phyloP scores from a whole-genome alignment of 177 flowering plant species.

The Tripterygium wilfordii region DNA sequence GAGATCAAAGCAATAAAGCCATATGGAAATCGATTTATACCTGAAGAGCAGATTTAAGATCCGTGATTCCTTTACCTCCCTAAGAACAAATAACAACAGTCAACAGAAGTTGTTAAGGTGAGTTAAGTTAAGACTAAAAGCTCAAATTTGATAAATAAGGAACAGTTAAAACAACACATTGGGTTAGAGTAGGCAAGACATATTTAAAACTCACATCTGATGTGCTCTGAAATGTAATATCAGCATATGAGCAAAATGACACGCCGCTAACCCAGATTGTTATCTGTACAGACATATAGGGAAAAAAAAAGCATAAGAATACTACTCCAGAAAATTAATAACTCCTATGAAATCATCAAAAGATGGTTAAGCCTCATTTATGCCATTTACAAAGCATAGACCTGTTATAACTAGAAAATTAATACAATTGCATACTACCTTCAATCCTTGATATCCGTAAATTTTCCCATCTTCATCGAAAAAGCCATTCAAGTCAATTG shows the following conservation, averaged over 20 bases:
- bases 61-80: conserved; percentile 91
- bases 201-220: conserved; percentile 60
- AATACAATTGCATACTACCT: conserved; percentile 38
- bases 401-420: no score
- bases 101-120: no score
- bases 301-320: neutral
- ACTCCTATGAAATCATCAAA: neutral
- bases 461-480: conserved; percentile 88
- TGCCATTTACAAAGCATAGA: no score
- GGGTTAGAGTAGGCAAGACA: neutral
- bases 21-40: conserved; percentile 27
- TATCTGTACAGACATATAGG: conserved; percentile 47
- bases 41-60: conserved; percentile 71
- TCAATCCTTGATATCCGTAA: conserved; percentile 77
- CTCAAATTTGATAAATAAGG: no score
- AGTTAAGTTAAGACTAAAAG: no score
- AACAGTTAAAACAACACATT: no score
- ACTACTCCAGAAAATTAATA: neutral
- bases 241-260: conserved; percentile 78
- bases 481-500: conserved; percentile 71
- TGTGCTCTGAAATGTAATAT: conserved; percentile 55
- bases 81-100: conserved; percentile 13
- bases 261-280: conserved; percentile 71
- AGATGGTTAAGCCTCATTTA: neutral
- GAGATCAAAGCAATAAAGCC: neutral